Evolutionary conservation across 2,329 filamentous ascomycete genomes (phyloP).

Genomic region (Colletotrichum simmondsii): DNA sequence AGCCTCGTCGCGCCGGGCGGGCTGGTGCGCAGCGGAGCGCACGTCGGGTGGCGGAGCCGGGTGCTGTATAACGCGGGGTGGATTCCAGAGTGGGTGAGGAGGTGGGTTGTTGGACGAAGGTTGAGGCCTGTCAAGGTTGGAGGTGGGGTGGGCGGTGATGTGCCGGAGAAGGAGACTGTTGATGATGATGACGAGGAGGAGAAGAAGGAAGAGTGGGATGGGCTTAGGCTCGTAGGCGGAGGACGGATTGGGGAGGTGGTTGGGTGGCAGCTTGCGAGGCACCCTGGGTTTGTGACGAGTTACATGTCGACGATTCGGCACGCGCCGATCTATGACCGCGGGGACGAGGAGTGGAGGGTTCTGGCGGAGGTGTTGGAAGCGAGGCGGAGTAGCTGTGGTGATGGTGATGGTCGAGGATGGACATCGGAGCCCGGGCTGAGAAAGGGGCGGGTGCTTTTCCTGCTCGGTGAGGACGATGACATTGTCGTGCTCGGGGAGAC

Average conservation of each 20-base stretch:
- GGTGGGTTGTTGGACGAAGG: conserved; percentile 61
- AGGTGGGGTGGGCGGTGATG: conserved; percentile 42
- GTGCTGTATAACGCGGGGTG: conserved; percentile 71
- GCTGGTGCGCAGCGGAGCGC: conserved; percentile 67
- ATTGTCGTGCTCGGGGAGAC: conserved; percentile 75
- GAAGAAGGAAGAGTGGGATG: conserved; percentile 54
- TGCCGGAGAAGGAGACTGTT: conserved; percentile 51
- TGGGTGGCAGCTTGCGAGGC: conserved; percentile 74
- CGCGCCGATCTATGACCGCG: conserved; percentile 75
- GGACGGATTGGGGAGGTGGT: conserved; percentile 70
- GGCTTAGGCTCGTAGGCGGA: conserved; percentile 61
- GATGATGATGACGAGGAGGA: conserved; percentile 50
- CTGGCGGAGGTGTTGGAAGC: conserved; percentile 62
- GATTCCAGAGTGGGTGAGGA: conserved; percentile 69
- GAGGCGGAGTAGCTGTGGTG: conserved; percentile 47
- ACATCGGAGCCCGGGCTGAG: conserved; percentile 45
- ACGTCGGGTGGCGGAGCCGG: conserved; percentile 70
- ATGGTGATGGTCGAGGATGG: no score
- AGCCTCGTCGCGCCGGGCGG: conserved; percentile 76
- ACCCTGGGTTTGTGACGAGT: conserved; percentile 74
- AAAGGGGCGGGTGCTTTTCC: conserved; percentile 67
- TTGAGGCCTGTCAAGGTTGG: conserved; percentile 49
- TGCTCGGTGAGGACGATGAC: conserved; percentile 74
- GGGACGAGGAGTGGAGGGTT: conserved; percentile 68
- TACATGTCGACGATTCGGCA: conserved; percentile 78